Conservation (phyloP, 2,329 filamentous ascomycete genomes). For the Teratosphaeria zuluensis region DNA sequence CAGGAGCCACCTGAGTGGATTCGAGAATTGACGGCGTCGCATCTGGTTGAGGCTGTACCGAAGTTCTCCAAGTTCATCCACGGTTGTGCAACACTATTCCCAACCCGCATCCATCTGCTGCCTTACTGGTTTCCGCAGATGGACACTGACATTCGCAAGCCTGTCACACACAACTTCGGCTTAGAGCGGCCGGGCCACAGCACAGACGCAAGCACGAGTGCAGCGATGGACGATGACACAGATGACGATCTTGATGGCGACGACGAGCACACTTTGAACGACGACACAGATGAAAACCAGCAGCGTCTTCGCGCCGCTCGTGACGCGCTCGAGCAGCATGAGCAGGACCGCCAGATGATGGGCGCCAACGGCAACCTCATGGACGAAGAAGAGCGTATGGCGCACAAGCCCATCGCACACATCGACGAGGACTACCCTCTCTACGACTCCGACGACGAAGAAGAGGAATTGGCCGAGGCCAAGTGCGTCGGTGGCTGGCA, state of each 20-base stretch:
- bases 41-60: constrained; percentile 95
- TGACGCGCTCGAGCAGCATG: constrained; percentile 42
- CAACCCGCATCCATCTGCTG: constrained; percentile 74
- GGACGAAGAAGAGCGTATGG: constrained; percentile 79
- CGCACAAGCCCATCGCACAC: constrained; percentile 44
- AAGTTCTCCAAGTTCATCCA: constrained; percentile 99
- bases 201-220: constrained; percentile 65
- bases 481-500: constrained; percentile 64
- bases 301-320: constrained; percentile 41
- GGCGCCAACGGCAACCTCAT: constrained; percentile 39
- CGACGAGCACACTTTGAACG: constrained; percentile 23
- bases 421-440: constrained; percentile 66
- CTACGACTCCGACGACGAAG: constrained; percentile 78
- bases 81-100: constrained; percentile 79
- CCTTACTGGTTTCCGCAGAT: constrained; percentile 99
- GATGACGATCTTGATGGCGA: constrained; percentile 57
- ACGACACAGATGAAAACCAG: constrained; percentile 30
- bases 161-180: constrained; percentile 76
- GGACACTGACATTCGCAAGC: constrained; percentile 94
- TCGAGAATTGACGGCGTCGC: constrained; percentile 80
- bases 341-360: constrained; percentile 38
- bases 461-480: constrained; percentile 68
- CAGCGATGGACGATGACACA: constrained; percentile 66
- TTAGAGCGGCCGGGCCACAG: constrained; percentile 72
- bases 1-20: constrained; percentile 97